Evolutionary conservation across 1,139 yeast species (phyloP).

Genomic region (Arxiozyma bovina): DNA sequence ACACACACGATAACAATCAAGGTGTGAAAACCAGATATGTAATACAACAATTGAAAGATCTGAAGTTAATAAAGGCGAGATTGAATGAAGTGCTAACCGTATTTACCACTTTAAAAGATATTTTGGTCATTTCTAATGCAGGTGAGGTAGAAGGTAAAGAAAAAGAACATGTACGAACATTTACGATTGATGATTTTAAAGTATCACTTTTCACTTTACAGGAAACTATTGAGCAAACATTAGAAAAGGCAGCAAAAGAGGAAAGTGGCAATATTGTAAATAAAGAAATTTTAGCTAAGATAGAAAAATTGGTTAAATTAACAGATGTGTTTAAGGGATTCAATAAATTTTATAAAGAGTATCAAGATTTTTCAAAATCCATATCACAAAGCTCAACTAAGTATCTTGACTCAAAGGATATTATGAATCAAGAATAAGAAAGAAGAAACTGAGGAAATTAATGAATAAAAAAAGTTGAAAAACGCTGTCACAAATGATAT

Average conservation of each 20-base stretch:
- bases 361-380: constrained; percentile 37
- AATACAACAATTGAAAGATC: constrained; percentile 37
- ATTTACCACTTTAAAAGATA: constrained; percentile 38
- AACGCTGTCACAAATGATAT: neutral
- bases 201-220: constrained; percentile 36
- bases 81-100: constrained; percentile 39
- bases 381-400: constrained; percentile 33
- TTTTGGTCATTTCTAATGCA: constrained; percentile 26
- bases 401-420: constrained; percentile 29
- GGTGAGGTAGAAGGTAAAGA: constrained; percentile 7
- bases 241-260: constrained; percentile 25
- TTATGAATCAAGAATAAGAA: neutral
- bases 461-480: neutral
- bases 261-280: constrained; percentile 29
- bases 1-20: constrained; percentile 4
- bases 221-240: constrained; percentile 37
- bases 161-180: constrained; percentile 7
- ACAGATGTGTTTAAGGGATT: constrained; percentile 46
- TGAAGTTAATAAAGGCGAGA: constrained; percentile 40
- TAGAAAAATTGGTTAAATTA: constrained; percentile 40
- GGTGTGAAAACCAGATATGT: constrained; percentile 22
- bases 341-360: constrained; percentile 40
- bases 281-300: constrained; percentile 32
- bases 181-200: constrained; percentile 31
- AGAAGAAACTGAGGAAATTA: constrained; percentile 9